Evolutionary conservation across 345 rosid species (phyloP), one percentile per base, ranked within the genome.

Genomic region (Noccaea bulbosa): DNA sequence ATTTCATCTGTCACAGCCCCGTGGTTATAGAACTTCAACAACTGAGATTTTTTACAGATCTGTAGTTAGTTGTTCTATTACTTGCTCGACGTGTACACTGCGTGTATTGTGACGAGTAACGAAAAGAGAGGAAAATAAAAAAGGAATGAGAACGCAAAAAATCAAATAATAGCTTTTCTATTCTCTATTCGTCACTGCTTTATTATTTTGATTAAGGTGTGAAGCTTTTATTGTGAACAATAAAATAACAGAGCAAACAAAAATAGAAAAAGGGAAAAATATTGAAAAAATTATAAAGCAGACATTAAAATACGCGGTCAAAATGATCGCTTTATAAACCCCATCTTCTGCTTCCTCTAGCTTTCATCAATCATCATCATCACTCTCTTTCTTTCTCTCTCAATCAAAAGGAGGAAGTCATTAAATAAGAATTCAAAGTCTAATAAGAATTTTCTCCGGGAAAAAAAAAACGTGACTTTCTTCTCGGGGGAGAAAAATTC

Each of bases 271-370:
- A 32, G 10, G 2, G 4, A 3, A 46, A 51, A 6, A 7, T 41
- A 14, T 37, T 67, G 68, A 74, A 67, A 20, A 59, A 32, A 22
- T 67, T 59, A 15, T 16, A 20, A 59, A 52, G 30, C 24, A 45
- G 47, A 72, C 35, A 62, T 45, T 24, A 72, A 64, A 34, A 61
- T 68, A 75, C 74, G 78, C 74, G 78, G 78, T 75, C 74, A 53
- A 45, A 75, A 68, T 44, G 7, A 20, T 67, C 57, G 32, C 78
- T 75, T 75, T 75, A 75, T 75, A 75, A 33, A 43, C 73, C 39
- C 65, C 68, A 50, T 58, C 62, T 67, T 20, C 72, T 53, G 6
- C 73, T 11, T 61, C 73, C 53, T 47, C 69, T 60, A 11, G 5
- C 64, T 68, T 68, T 74, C 73, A 74, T 52, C 69, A 74, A 73